Evolutionary conservation across 345 rosid species (phyloP).

Genomic region (Hibiscus syriacus): DNA sequence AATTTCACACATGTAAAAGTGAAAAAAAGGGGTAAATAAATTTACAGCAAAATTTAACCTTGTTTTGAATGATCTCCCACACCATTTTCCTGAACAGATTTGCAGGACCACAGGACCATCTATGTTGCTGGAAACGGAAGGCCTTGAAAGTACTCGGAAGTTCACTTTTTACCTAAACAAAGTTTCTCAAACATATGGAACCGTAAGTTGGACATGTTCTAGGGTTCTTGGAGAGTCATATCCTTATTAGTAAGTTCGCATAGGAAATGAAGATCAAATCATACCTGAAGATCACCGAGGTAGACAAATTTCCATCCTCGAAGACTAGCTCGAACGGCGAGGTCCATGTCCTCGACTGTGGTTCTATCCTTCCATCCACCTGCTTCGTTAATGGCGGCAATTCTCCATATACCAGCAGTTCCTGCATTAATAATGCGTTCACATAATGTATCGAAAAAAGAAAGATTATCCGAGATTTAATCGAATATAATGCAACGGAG

Average conservation of each 20-base stretch:
- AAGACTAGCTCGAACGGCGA: conserved; percentile 91
- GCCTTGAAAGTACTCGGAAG: conserved; percentile 99
- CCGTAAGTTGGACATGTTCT: too few species aligned
- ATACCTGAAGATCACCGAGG: conserved; percentile 81
- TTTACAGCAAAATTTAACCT: conserved; percentile 31
- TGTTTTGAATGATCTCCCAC: conserved; percentile 84
- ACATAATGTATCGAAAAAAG: too few species aligned
- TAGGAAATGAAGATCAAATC: too few species aligned
- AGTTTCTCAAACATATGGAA: too few species aligned
- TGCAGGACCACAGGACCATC: conserved; percentile 99
- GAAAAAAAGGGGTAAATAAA: background rate
- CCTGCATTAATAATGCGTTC: too few species aligned
- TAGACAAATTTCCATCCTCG: conserved; percentile 96
- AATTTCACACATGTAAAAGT: background rate
- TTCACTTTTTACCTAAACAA: conserved; percentile 65
- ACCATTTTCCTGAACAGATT: conserved; percentile 98
- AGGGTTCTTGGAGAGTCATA: too few species aligned
- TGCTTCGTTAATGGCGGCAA: conserved; percentile 91
- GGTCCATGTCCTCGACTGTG: conserved; percentile 99
- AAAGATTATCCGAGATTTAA: too few species aligned
- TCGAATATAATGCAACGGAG: too few species aligned
- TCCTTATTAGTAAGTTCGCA: too few species aligned
- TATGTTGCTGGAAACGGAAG: conserved; percentile 94
- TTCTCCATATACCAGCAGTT: conserved; percentile 98
- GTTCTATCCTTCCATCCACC: conserved; percentile 99